A percentile compares a stretch with the other conserved stretches of the same genome.
Evolutionary conservation across 257 asterid species (phyloP).

Genomic region (Petrea volubilis): DNA sequence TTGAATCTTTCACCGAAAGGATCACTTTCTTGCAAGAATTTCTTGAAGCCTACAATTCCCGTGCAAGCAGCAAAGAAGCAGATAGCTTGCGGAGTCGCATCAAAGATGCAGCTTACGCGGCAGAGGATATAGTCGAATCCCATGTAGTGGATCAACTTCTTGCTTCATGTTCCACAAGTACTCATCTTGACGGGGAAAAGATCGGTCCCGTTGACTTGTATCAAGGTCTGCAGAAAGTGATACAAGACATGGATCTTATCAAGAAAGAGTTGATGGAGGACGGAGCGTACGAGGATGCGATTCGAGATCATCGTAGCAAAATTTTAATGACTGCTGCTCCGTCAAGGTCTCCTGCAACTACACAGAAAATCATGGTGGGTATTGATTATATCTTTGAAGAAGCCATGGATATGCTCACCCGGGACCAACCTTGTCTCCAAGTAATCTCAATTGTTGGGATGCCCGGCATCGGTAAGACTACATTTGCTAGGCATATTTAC

Average conservation of each 20-base stretch:
- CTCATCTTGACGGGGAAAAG: background rate
- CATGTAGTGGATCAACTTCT: background rate
- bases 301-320: no score
- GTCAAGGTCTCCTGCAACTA: no score
- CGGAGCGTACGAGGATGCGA: no score
- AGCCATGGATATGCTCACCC: background rate
- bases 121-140: background rate
- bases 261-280: background rate
- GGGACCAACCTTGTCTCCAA: background rate
- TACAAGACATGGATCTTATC: background rate
- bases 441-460: conserved; percentile 6
- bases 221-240: background rate
- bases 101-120: background rate
- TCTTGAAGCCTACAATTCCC: no score
- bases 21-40: no score
- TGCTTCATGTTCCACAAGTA: background rate
- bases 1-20: no score
- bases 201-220: background rate
- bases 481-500: no score
- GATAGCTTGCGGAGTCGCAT: conserved; percentile 11
- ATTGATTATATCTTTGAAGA: no score
- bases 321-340: no score
- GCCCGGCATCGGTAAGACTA: conserved; percentile 18
- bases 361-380: no score
- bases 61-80: background rate